Conservation (phyloP, 495 filamentous ascomycete genomes). For the Aspergillus mulundensis region DNA sequence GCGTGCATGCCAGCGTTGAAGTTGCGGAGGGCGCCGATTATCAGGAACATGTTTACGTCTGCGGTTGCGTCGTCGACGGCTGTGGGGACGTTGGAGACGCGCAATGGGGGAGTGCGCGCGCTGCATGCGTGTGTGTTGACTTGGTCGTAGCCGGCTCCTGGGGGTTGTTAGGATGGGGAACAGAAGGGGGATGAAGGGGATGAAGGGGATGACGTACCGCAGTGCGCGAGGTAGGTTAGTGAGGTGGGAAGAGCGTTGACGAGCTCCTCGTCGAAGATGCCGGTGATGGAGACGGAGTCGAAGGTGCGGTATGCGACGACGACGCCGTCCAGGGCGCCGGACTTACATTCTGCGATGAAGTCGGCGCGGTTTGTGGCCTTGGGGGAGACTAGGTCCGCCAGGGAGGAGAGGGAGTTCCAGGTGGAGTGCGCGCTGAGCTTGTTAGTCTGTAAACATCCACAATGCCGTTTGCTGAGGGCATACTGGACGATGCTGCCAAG, state of each 20-base stretch:
- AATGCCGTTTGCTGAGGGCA: too few species aligned
- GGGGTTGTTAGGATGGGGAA: not conserved
- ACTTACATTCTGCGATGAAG: constrained; percentile 70
- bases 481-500: constrained; percentile 55
- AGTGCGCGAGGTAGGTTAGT: constrained; percentile 52
- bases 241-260: constrained; percentile 54
- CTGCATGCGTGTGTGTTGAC: constrained; percentile 69
- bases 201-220: constrained; percentile 35
- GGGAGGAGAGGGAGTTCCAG: constrained; percentile 46
- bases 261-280: constrained; percentile 63
- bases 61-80: constrained; percentile 80
- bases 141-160: constrained; percentile 78
- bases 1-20: constrained; percentile 60
- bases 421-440: constrained; percentile 36
- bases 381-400: constrained; percentile 48
- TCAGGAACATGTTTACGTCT: constrained; percentile 71
- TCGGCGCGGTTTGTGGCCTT: constrained; percentile 53
- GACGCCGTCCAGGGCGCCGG: constrained; percentile 64
- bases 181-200: not conserved
- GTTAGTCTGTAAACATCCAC: too few species aligned
- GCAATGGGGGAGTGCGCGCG: constrained; percentile 50
- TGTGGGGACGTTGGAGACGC: constrained; percentile 75
- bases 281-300: constrained; percentile 49
- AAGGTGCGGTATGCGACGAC: constrained; percentile 76
- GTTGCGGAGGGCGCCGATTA: constrained; percentile 70